Evolutionary conservation across 1,284 basidiomycete genomes (phyloP).

Genomic region (Cryptococcus jaspeensis): DNA sequence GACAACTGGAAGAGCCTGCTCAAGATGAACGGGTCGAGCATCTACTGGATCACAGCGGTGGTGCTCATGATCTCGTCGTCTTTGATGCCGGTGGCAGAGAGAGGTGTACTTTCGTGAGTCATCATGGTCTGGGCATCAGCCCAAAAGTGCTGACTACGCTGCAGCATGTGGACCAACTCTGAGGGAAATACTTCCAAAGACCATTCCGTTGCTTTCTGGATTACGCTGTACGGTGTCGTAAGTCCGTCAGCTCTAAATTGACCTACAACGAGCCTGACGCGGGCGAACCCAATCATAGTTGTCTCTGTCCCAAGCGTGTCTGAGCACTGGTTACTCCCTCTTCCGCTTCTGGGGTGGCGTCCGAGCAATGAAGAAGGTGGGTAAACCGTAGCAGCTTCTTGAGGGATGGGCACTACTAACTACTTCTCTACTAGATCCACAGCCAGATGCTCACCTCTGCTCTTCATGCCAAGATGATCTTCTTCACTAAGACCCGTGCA

Average conservation of each 20-base stretch:
- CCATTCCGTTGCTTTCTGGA: conserved; percentile 21
- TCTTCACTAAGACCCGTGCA: conserved; percentile 35
- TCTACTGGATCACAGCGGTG: conserved; percentile 64
- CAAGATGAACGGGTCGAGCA: conserved; percentile 52
- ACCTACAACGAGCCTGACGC: background rate
- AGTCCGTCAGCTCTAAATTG: conserved; percentile 7
- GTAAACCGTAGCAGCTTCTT: background rate
- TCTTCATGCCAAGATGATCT: conserved; percentile 31
- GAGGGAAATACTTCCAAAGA: background rate
- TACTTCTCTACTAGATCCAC: conserved; percentile 19
- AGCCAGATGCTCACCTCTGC: conserved; percentile 30
- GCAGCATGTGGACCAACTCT: conserved; percentile 21
- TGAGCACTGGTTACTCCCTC: conserved; percentile 12
- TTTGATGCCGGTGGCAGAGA: conserved; percentile 21
- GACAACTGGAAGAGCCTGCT: conserved; percentile 79
- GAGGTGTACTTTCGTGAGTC: conserved; percentile 28
- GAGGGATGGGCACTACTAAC: background rate
- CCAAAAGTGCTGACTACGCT: background rate
- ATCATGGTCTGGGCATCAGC: background rate
- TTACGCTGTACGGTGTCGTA: conserved; percentile 23
- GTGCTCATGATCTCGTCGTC: conserved; percentile 9
- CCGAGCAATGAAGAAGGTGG: conserved; percentile 21
- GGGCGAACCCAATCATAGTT: conserved; percentile 7
- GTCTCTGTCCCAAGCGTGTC: conserved; percentile 10
- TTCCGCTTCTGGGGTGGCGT: conserved; percentile 25